phyloP scores from a whole-genome alignment of 2,329 filamentous ascomycete species.

The Diplodia corticola region DNA sequence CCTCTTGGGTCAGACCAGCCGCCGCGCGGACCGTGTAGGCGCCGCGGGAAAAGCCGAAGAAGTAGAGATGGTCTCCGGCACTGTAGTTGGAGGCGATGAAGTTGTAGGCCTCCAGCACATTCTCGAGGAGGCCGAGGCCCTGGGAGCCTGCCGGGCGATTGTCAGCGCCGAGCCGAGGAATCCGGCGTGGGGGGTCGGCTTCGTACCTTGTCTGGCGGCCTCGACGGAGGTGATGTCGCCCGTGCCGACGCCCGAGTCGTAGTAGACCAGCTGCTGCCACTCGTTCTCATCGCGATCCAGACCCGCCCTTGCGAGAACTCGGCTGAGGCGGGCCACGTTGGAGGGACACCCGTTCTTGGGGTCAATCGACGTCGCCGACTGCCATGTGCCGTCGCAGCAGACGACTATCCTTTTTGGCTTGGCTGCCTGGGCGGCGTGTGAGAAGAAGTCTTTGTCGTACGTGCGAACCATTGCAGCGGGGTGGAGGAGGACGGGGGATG shows the following conservation, averaged over 20 bases:
- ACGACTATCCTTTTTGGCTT: constrained; percentile 31
- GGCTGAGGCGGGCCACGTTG: constrained; percentile 52
- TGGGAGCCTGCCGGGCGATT: neutral
- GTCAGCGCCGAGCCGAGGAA: neutral
- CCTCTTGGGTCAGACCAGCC: constrained; percentile 46
- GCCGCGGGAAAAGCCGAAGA: constrained; percentile 49
- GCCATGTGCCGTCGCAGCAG: constrained; percentile 41
- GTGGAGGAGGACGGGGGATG: neutral
- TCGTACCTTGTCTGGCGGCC: neutral
- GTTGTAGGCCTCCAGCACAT: constrained; percentile 51
- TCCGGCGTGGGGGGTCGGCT: neutral
- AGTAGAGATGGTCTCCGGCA: constrained; percentile 41
- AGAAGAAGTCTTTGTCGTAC: constrained; percentile 2
- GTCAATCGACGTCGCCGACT: constrained; percentile 13
- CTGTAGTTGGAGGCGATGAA: constrained; percentile 56
- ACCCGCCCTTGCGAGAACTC: constrained; percentile 51
- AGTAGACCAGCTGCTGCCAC: constrained; percentile 51
- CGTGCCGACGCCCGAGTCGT: constrained; percentile 51
- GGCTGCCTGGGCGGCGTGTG: neutral
- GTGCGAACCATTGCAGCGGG: neutral
- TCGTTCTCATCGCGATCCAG: constrained; percentile 43
- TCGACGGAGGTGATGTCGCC: neutral
- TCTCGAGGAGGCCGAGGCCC: constrained; percentile 42
- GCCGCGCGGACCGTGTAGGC: constrained; percentile 44
- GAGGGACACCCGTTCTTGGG: constrained; percentile 39